Conservation (phyloP, 2,329 filamentous ascomycete genomes). For the Apiospora kogelbergensis region DNA sequence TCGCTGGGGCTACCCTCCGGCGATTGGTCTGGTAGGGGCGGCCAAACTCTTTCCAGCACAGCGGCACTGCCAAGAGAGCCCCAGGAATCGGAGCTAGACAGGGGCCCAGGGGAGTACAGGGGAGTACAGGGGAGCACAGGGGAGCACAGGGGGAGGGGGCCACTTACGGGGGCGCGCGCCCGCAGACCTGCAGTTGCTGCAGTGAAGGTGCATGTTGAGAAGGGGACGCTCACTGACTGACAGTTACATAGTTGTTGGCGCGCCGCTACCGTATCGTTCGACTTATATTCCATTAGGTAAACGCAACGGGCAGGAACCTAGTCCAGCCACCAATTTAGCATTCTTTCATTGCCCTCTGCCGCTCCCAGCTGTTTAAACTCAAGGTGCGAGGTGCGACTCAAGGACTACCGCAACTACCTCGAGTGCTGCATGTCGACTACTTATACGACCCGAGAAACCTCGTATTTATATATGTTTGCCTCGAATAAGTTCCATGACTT, state of each 20-base stretch:
- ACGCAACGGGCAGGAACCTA: not conserved
- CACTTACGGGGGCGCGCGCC: not conserved
- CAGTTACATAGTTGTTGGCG: not conserved
- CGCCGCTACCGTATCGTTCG: not conserved
- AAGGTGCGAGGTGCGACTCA: not conserved
- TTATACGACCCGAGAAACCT: not conserved
- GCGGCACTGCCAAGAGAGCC: not conserved
- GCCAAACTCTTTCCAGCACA: not conserved
- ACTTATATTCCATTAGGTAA: not conserved
- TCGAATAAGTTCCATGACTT: not conserved
- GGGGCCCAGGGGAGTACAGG: not conserved
- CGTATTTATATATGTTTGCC: not conserved
- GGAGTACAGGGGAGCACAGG: not conserved
- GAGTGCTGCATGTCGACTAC: not conserved
- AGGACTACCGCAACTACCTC: not conserved
- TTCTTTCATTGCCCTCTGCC: not conserved
- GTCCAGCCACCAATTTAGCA: slow-evolving; percentile 1
- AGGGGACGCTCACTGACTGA: not conserved
- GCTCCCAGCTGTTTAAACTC: not conserved
- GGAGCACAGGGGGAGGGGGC: not conserved
- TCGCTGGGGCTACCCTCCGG: slow-evolving; percentile 3
- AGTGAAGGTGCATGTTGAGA: not conserved
- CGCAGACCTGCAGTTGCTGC: not conserved
- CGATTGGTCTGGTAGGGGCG: slow-evolving; percentile 10
- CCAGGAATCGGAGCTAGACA: not conserved